phyloP scores from a whole-genome alignment of 305 asterid species.

The Fraxinus nigra region DNA sequence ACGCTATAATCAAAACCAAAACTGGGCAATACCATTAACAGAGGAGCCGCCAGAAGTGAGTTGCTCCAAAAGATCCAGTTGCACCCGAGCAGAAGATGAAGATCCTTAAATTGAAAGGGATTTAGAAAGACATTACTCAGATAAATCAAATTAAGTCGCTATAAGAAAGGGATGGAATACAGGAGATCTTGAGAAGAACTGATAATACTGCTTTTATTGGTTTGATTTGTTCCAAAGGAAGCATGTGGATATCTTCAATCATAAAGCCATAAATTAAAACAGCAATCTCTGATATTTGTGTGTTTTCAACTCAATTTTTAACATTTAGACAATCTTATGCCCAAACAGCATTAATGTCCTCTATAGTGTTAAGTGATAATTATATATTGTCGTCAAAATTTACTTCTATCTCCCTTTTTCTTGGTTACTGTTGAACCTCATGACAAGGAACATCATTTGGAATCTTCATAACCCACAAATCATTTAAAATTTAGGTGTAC shows the following conservation, averaged over 20 bases:
- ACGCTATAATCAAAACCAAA: background rate
- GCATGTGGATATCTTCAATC: background rate
- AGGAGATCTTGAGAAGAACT: background rate
- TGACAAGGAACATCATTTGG: background rate
- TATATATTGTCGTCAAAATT: background rate
- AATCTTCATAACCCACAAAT: background rate
- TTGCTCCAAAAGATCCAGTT: conserved; percentile 75
- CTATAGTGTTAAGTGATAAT: background rate
- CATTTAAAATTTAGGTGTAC: background rate
- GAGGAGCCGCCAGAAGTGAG: conserved; percentile 60
- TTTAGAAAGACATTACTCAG: conserved; percentile 10
- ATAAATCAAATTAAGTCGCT: background rate
- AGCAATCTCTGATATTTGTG: background rate
- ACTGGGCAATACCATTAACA: conserved; percentile 40
- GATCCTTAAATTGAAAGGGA: conserved; percentile 40
- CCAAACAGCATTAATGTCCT: background rate
- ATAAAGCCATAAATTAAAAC: background rate
- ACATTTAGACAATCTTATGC: background rate
- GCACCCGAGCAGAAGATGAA: conserved; percentile 62
- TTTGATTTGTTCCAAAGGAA: background rate
- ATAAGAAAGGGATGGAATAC: background rate
- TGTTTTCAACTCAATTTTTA: background rate
- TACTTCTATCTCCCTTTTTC: background rate
- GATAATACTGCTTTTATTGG: background rate
- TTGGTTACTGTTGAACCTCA: background rate